Conservation (phyloP, 495 filamentous ascomycete species). For the Hypoxylon subgilvum region DNA sequence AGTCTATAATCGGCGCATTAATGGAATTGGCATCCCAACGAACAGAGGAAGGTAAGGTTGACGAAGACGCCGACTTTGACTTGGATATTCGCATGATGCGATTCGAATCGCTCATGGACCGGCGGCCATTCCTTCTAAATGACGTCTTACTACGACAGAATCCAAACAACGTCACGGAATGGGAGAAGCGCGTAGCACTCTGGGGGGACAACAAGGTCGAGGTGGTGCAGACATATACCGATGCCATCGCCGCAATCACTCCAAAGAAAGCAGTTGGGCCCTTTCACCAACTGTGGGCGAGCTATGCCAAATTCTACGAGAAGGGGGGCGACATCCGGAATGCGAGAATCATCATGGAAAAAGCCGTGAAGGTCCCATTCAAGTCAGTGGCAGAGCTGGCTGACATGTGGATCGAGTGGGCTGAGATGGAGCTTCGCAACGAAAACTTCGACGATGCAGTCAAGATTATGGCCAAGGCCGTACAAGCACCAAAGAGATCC, state of each 20-base stretch:
- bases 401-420: constrained; percentile 99
- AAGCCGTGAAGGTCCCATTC: constrained; percentile 96
- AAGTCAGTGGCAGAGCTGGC: constrained; percentile 93
- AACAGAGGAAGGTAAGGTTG: constrained; percentile 77
- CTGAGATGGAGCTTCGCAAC: constrained; percentile 93
- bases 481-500: constrained; percentile 90
- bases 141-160: constrained; percentile 96
- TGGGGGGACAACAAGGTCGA: constrained; percentile 95
- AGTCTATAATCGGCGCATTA: constrained; percentile 87
- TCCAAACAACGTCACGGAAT: constrained; percentile 94
- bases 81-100: constrained; percentile 97
- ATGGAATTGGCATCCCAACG: constrained; percentile 87
- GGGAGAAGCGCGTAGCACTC: constrained; percentile 92
- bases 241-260: constrained; percentile 88
- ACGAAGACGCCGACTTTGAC: constrained; percentile 92
- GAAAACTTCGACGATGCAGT: constrained; percentile 96
- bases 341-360: constrained; percentile 92
- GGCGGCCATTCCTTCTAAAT: constrained; percentile 94
- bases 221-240: constrained; percentile 92
- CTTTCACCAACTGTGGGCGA: constrained; percentile 94
- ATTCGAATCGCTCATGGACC: constrained; percentile 98
- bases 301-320: constrained; percentile 98
- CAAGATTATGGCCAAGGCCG: constrained; percentile 94
- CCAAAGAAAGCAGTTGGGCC: constrained; percentile 94
- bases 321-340: constrained; percentile 82